These are phyloP conservation scores for Yarrowia porcina DNA, from an alignment of 805 yeast genomes.

Conservation along the genomic window DNA sequence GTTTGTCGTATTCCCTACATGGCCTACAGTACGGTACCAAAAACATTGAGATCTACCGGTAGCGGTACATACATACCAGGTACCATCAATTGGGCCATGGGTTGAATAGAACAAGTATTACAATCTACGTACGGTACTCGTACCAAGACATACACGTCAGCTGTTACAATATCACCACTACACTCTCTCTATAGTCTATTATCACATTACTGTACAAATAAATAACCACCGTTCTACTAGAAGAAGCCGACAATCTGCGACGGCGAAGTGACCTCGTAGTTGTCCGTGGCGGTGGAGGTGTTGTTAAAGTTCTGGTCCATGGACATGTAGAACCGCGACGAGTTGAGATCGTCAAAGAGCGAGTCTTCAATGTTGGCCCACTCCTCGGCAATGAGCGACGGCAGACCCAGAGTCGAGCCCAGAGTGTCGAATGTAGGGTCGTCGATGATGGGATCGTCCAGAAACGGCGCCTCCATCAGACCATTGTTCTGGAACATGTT, in stretches of 20 bases:
- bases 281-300: slow-evolving; percentile 20
- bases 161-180: no score
- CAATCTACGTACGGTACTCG: no score
- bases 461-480: slow-evolving; percentile 4
- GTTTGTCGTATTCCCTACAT: no score
- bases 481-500: slow-evolving; percentile 16
- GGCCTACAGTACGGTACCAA: no score
- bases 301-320: slow-evolving; percentile 16
- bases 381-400: slow-evolving; percentile 22
- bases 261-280: slow-evolving; percentile 15
- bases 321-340: slow-evolving; percentile 24
- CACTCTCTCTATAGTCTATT: no score
- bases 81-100: no score
- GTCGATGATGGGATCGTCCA: slow-evolving; percentile 15
- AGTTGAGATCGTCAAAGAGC: slow-evolving; percentile 20
- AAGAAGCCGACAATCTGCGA: slow-evolving; percentile 22
- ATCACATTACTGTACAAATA: slow-evolving; percentile 24
- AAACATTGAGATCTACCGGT: no score
- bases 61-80: no score
- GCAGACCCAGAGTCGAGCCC: slow-evolving; percentile 23
- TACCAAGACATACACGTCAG: no score
- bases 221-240: slow-evolving; percentile 2
- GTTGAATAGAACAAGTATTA: no score
- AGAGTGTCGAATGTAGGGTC: slow-evolving; percentile 20
- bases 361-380: slow-evolving; percentile 26